Conservation (phyloP, 768 basidiomycete species). For the Tulasnella sp. region DNA sequence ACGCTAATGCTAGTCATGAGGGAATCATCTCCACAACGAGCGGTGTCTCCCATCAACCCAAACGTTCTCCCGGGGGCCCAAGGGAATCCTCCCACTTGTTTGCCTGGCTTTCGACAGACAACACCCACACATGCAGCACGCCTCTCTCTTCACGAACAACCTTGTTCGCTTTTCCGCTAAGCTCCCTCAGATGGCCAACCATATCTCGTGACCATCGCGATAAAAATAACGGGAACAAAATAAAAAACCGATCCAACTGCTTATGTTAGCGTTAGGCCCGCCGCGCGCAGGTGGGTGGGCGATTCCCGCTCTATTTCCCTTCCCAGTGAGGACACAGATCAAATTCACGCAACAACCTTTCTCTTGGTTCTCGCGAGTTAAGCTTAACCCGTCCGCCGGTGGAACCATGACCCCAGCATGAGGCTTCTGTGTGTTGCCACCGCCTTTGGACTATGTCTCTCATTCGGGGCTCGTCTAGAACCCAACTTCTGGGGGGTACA, state of each 20-base stretch:
- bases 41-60: not conserved
- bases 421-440: conserved; percentile 7
- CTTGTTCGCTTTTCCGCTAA: not conserved
- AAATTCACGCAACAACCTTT: conserved; percentile 5
- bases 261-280: too few relatives aligned
- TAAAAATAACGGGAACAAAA: not conserved
- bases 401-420: conserved; percentile 9
- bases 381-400: conserved; percentile 8
- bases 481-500: not conserved
- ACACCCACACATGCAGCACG: conserved; percentile 6
- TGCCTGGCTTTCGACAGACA: conserved; percentile 5
- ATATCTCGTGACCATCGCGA: not conserved
- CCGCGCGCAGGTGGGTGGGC: not conserved
- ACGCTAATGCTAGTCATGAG: not conserved
- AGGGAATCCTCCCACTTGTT: conserved; percentile 11
- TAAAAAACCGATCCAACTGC: too few relatives aligned
- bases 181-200: not conserved
- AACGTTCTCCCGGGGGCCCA: conserved; percentile 5
- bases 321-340: conserved; percentile 4
- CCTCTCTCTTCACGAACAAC: not conserved
- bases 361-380: not conserved
- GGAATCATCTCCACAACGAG: not conserved
- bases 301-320: conserved; percentile 7
- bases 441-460: not conserved
- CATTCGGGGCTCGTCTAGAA: conserved; percentile 3